Evolutionary conservation across 805 yeast species (phyloP).

Genomic region (Sugiyamaella chiloensis): DNA sequence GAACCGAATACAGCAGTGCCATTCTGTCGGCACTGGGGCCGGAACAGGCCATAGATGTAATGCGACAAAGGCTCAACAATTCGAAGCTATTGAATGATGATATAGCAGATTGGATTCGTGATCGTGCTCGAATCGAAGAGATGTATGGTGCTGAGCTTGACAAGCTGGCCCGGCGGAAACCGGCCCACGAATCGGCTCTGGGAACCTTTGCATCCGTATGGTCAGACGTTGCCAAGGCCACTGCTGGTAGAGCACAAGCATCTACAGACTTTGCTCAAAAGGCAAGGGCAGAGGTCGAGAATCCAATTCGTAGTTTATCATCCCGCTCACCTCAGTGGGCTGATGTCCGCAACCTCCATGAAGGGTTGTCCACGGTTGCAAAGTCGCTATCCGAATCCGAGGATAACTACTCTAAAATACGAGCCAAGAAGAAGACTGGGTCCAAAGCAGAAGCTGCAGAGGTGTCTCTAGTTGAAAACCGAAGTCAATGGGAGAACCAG

Average conservation of each 20-base stretch:
- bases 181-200: constrained; percentile 23
- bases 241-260: constrained; percentile 31
- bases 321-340: constrained; percentile 47
- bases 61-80: constrained; percentile 54
- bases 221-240: constrained; percentile 26
- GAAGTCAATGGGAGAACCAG: constrained; percentile 60
- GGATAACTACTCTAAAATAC: constrained; percentile 40
- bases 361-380: constrained; percentile 45
- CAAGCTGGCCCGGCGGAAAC: constrained; percentile 32
- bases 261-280: constrained; percentile 33
- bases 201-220: constrained; percentile 31
- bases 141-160: constrained; percentile 49
- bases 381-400: constrained; percentile 36
- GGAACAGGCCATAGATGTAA: constrained; percentile 55
- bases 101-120: constrained; percentile 59
- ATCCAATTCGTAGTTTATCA: constrained; percentile 44
- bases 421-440: constrained; percentile 16
- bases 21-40: constrained; percentile 49
- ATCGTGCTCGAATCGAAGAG: constrained; percentile 47
- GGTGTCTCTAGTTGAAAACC: constrained; percentile 40
- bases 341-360: constrained; percentile 48
- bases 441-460: constrained; percentile 26
- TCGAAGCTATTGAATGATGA: constrained; percentile 56
- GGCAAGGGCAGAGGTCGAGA: constrained; percentile 38
- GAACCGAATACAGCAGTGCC: constrained; percentile 37